Evolutionary conservation across 306 rosid genomes (phyloP).

Genomic region (Medicago lupulina): DNA sequence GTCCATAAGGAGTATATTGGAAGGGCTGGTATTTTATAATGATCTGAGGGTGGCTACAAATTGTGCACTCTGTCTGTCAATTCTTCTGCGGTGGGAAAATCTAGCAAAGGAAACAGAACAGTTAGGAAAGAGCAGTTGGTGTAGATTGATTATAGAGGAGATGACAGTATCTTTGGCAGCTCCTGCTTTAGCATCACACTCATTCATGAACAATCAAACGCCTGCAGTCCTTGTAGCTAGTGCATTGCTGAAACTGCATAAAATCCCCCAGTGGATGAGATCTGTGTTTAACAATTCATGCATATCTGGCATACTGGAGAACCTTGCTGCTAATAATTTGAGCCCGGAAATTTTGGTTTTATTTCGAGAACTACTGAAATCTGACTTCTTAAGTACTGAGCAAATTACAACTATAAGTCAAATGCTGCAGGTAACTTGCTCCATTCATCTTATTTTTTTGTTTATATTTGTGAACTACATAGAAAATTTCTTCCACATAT

Average conservation of each 20-base stretch:
- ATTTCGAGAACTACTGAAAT: constrained; percentile 68
- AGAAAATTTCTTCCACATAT: constrained; percentile 21
- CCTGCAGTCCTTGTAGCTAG: constrained; percentile 69
- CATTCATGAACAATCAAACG: constrained; percentile 55
- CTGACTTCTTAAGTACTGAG: constrained; percentile 57
- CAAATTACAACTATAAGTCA: constrained; percentile 65
- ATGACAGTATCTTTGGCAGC: constrained; percentile 68
- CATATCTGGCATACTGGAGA: constrained; percentile 73
- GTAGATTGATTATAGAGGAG: constrained; percentile 85
- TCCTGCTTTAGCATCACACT: constrained; percentile 68
- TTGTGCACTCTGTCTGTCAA: constrained; percentile 73
- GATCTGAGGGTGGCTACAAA: constrained; percentile 78
- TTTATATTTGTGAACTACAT: constrained; percentile 4
- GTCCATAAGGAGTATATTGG: constrained; percentile 71
- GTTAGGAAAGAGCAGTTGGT: constrained; percentile 62
- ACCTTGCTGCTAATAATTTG: constrained; percentile 57
- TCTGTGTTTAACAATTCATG: constrained; percentile 64
- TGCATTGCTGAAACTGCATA: constrained; percentile 61
- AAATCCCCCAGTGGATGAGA: constrained; percentile 75
- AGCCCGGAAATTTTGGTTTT: constrained; percentile 65
- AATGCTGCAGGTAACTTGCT: constrained; percentile 66
- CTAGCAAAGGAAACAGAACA: constrained; percentile 46
- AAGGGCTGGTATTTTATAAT: constrained; percentile 70
- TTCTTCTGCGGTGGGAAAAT: constrained; percentile 68
- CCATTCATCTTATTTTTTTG: constrained; percentile 16